Base-by-base conservation (phyloP, 345 rosid species). In the Sisymbrium altissimum region DNA sequence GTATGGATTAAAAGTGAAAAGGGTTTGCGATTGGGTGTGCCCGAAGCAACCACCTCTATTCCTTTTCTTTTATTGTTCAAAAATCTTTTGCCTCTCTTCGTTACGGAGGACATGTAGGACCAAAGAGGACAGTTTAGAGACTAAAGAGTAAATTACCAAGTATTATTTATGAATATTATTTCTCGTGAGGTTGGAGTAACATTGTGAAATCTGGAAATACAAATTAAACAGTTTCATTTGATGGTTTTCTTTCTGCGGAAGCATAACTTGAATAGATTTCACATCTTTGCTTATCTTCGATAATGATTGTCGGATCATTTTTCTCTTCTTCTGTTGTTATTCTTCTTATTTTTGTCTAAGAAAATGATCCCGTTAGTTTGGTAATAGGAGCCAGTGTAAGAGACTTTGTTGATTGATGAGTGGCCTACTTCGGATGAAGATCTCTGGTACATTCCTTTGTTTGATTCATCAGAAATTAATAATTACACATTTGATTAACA, bases 51-150 rank as follows among this genome's bases (percentile, higher is more conserved):
- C 70, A 40, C 29, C 25, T 72, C 44, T 43, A 18, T 64, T 64
- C 64, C 70, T 43, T 63, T 50, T 25, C 25, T 72, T 63, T 63
- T 52, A 14, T 19, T 49, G 49, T 52, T 63, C 54, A 63, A 61
- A 52, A 27, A 33, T 1, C 60, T 36, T 25, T 61, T 38, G 49
- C 52, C 13, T 71, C 27, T 61, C 67, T 60, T 35, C 35, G 55
- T 64, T 32, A 64, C 14, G 6, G 64, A 73, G 56, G 29, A 41
- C 64, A 38, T 64, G 70, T 73, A 64, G 77, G 77, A 55, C 77
- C 71, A 53, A 53, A 44, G 64, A 62, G 15, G 43, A 57, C 68
- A 60, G 49, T 63, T 62, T 18, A 19, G 54, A 63, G 52, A 54
- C 15, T 64, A 73, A 64, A 64, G 38, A 56, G 55, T 50, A 54